Evolutionary conservation across 2,329 filamentous ascomycete genomes (phyloP).

Genomic region (Aspergillus fructus): DNA sequence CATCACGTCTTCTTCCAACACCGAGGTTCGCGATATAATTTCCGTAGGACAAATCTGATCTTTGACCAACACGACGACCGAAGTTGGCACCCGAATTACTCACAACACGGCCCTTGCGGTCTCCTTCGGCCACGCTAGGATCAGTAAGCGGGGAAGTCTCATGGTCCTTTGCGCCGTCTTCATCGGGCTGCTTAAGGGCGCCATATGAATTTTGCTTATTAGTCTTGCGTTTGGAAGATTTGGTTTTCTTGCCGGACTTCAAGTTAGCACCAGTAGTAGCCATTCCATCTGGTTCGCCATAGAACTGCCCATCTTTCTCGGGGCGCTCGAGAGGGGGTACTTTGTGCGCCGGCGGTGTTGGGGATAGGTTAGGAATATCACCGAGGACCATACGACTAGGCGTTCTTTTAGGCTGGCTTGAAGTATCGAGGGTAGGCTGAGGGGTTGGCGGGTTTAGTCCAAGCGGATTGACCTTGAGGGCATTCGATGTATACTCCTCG

Average conservation of each 20-base stretch:
- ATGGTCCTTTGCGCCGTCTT: conserved; percentile 24
- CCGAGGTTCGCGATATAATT: conserved; percentile 45
- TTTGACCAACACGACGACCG: conserved; percentile 25
- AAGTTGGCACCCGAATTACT: conserved; percentile 45
- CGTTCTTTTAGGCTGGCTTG: conserved; percentile 23
- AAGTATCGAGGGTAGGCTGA: conserved; percentile 28
- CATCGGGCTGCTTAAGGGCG: conserved; percentile 33
- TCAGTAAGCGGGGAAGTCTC: conserved; percentile 11
- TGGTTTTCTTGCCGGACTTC: conserved; percentile 26
- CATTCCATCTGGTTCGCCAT: conserved; percentile 35
- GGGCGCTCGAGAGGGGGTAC: conserved; percentile 30
- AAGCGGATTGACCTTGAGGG: conserved; percentile 41
- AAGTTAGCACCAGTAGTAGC: conserved; percentile 22
- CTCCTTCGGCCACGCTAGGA: conserved; percentile 25
- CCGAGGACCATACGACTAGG: conserved; percentile 32
- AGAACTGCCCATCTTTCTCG: conserved; percentile 39
- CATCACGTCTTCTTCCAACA: conserved; percentile 47
- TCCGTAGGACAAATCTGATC: conserved; percentile 38
- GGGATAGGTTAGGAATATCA: conserved; percentile 36
- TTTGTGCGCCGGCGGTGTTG: conserved; percentile 21
- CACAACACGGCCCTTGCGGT: conserved; percentile 45
- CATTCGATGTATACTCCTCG: conserved; percentile 16
- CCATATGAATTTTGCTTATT: conserved; percentile 36
- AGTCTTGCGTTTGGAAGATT: conserved; percentile 32
- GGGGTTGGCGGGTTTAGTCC: conserved; percentile 49